Base-by-base conservation (phyloP, 805 yeast species). In the Tetrapisispora phaffii region DNA sequence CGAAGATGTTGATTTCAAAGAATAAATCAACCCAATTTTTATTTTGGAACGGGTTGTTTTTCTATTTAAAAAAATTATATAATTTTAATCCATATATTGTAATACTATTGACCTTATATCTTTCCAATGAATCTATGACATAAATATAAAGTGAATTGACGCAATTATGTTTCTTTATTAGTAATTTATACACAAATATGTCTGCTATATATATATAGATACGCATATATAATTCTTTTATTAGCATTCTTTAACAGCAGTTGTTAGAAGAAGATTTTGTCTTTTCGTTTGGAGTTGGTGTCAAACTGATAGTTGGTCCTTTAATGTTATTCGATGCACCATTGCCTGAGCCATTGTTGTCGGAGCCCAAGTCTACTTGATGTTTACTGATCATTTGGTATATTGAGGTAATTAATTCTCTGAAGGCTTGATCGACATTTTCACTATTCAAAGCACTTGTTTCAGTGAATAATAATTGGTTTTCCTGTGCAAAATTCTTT, bases 321-420 rank as follows among this genome's bases (percentile, higher is more conserved):
- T 76, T 78, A 19, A 38, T 38, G 31, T 38, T 38, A 38, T 38
- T 38, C 39, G 84, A 77, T 46, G 90, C 88, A 52, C 74, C 68
- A 21, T 41, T 44, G 7, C 44, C 47, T 34, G 47, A 46, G 17
- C 21, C 19, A 32, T 48, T 50, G 38, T 47, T 46, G 42, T 75
- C 77, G 41, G 74, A 71, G 56, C 85, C 95, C 62, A 86, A 76
- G 61, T 90, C 95, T 50, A 87, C 81, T 69, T 87, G 95, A 67
- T 88, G 95, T 65, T 89, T 84, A 50, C 90, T 77, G 57, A 90
- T 85, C 94, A 87, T 83, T 62, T 90, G 95, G 67, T 88, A 89
- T 57, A 93, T 93, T 57, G 90, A 86, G 52, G 89, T 86, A 59
- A 93, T 78, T 54, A 93, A 77, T 65, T 89, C 95, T 64, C 88